Percentiles rank a stretch among this genome's conserved stretches.
Evolutionary conservation across 1,284 basidiomycete genomes (phyloP).

Genomic region (Macrocybe sp.): DNA sequence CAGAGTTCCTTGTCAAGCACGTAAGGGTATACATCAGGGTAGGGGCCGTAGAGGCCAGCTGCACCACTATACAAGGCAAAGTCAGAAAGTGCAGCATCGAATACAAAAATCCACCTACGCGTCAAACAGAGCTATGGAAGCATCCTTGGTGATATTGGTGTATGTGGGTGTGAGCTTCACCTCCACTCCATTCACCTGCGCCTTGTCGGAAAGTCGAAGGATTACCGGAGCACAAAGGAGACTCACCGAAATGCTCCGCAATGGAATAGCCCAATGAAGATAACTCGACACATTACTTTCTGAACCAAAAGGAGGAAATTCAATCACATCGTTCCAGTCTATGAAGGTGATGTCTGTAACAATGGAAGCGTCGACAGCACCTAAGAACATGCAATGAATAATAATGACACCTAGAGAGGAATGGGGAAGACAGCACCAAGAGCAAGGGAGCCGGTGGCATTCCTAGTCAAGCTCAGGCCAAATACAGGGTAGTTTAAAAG

Average conservation of each 20-base stretch:
- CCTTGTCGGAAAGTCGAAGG: conserved; percentile 7
- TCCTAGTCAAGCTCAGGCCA: conserved; percentile 57
- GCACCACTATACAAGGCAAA: conserved; percentile 49
- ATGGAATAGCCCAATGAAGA: conserved; percentile 74
- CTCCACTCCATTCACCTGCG: conserved; percentile 56
- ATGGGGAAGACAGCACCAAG: conserved; percentile 41
- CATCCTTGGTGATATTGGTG: conserved; percentile 47
- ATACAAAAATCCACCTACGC: conserved; percentile 39
- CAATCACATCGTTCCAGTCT: conserved; percentile 67
- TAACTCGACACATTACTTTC: conserved; percentile 65
- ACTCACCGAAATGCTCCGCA: conserved; percentile 56
- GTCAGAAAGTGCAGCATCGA: neutral
- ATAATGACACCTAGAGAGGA: conserved; percentile 3
- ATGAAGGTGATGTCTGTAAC: conserved; percentile 56
- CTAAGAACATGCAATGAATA: conserved; percentile 26
- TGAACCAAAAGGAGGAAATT: conserved; percentile 59
- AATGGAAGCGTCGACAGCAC: conserved; percentile 66
- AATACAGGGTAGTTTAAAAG: conserved; percentile 69
- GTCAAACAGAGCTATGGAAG: conserved; percentile 74
- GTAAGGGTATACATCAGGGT: conserved; percentile 57
- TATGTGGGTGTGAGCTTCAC: conserved; percentile 66
- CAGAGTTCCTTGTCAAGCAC: neutral
- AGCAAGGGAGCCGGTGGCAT: conserved; percentile 55
- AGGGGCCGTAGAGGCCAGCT: conserved; percentile 76
- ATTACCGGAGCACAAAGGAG: neutral